A percentile compares a stretch with the other conserved stretches of the same genome.
These are phyloP conservation scores for Ogataea paraovalis DNA, from an alignment of 805 yeast genomes.

Conservation along the genomic window DNA sequence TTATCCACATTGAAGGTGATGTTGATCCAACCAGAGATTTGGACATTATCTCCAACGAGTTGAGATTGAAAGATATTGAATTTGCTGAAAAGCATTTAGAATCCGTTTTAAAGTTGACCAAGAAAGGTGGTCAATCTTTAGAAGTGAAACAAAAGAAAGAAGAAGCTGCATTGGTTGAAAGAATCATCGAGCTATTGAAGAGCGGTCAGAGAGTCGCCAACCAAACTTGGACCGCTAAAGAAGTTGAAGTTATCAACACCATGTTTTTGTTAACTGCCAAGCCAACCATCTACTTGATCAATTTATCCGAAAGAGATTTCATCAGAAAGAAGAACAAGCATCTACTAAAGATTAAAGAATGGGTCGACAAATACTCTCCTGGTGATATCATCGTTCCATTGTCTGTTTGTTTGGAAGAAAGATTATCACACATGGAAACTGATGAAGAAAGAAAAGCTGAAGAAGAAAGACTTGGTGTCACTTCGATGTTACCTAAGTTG, in stretches of 20 bases:
- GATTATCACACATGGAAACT: slow-evolving; percentile 79
- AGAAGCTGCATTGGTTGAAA: slow-evolving; percentile 54
- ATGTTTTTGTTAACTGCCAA: slow-evolving; percentile 80
- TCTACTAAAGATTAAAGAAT: slow-evolving; percentile 46
- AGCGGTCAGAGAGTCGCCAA: slow-evolving; percentile 60
- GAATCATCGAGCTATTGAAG: slow-evolving; percentile 59
- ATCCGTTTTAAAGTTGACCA: slow-evolving; percentile 51
- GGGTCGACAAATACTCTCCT: slow-evolving; percentile 69
- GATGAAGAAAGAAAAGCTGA: slow-evolving; percentile 42
- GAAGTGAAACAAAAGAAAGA: slow-evolving; percentile 63
- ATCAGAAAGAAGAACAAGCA: slow-evolving; percentile 49
- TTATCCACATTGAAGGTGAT: slow-evolving; percentile 94
- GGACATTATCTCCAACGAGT: slow-evolving; percentile 85
- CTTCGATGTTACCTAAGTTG: slow-evolving; percentile 57
- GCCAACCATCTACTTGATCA: slow-evolving; percentile 77
- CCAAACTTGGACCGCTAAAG: slow-evolving; percentile 57
- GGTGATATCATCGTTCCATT: slow-evolving; percentile 86
- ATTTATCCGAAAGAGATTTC: slow-evolving; percentile 70
- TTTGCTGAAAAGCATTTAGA: slow-evolving; percentile 65
- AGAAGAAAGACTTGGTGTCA: slow-evolving; percentile 34
- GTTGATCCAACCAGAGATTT: slow-evolving; percentile 94
- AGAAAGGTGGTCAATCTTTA: slow-evolving; percentile 61
- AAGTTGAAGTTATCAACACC: slow-evolving; percentile 62
- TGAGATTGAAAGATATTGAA: slow-evolving; percentile 95
- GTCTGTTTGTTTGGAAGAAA: slow-evolving; percentile 89